phyloP scores from a whole-genome alignment of 1,284 basidiomycete genomes.

The Ceratobasidium sp. region DNA sequence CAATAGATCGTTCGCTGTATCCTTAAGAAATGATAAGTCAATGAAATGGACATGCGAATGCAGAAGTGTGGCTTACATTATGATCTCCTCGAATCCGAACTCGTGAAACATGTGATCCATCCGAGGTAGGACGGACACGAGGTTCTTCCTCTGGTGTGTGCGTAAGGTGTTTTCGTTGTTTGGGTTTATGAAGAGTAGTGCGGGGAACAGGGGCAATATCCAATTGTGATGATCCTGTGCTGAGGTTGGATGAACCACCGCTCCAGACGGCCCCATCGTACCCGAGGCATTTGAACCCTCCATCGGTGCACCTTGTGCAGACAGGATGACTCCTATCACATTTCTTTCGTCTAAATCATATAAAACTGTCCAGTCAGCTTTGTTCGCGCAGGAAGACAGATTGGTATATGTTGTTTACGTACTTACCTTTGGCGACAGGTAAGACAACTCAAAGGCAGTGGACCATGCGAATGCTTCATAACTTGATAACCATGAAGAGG shows the following conservation, averaged over 20 bases:
- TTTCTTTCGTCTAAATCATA: neutral
- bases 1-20: too few relatives aligned
- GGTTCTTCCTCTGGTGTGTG: too few relatives aligned
- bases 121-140: neutral
- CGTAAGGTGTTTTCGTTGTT: neutral
- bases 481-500: too few relatives aligned
- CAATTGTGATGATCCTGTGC: neutral
- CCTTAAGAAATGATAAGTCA: too few relatives aligned
- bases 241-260: neutral
- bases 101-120: neutral
- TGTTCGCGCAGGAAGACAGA: neutral
- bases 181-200: neutral
- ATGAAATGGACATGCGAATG: too few relatives aligned
- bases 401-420: neutral
- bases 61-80: too few relatives aligned
- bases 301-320: neutral
- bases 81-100: too few relatives aligned
- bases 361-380: neutral
- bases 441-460: slow-evolving; percentile 14
- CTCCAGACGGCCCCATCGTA: neutral
- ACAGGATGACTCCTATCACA: slow-evolving; percentile 7
- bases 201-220: neutral
- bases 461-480: slow-evolving; percentile 21
- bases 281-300: slow-evolving; percentile 17
- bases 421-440: slow-evolving; percentile 19